Evolutionary conservation across 106 monocot species (phyloP).

Genomic region (Agapanthus africanus): DNA sequence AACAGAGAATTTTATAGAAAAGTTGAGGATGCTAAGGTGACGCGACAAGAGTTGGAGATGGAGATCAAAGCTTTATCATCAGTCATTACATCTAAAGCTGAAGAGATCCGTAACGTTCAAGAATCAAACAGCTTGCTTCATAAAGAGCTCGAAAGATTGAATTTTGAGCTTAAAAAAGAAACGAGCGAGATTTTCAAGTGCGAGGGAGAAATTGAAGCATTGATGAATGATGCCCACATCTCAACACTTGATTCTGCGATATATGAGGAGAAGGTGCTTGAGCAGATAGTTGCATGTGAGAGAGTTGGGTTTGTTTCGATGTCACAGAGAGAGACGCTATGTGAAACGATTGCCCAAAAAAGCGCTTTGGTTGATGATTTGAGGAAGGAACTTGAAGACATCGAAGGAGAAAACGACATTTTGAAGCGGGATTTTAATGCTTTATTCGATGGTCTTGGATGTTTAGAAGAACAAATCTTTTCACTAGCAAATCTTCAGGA

Average conservation of each 20-base stretch:
- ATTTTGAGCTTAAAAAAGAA: conserved; percentile 9
- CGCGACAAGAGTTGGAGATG: conserved; percentile 21
- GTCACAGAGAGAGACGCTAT: conserved; percentile 34
- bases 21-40: conserved; percentile 5
- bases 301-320: conserved; percentile 36
- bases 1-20: conserved; percentile 16
- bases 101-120: conserved; percentile 17
- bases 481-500: conserved; percentile 25
- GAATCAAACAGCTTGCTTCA: conserved; percentile 21
- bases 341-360: conserved; percentile 33
- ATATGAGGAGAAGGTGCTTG: conserved; percentile 53
- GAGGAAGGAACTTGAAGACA: conserved; percentile 29
- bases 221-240: conserved; percentile 29
- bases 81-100: conserved; percentile 15
- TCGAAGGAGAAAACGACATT: conserved; percentile 41
- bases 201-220: conserved; percentile 37
- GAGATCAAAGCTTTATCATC: conserved; percentile 15
- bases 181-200: conserved; percentile 22
- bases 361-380: conserved; percentile 24
- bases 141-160: conserved; percentile 12
- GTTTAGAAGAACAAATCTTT: conserved; percentile 39
- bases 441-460: conserved; percentile 29
- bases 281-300: conserved; percentile 42
- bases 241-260: conserved; percentile 40
- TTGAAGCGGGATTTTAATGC: conserved; percentile 49